Percentiles rank a stretch among this genome's conserved stretches.
Conservation (phyloP, 345 rosid species). For the Corchorus capsularis region DNA sequence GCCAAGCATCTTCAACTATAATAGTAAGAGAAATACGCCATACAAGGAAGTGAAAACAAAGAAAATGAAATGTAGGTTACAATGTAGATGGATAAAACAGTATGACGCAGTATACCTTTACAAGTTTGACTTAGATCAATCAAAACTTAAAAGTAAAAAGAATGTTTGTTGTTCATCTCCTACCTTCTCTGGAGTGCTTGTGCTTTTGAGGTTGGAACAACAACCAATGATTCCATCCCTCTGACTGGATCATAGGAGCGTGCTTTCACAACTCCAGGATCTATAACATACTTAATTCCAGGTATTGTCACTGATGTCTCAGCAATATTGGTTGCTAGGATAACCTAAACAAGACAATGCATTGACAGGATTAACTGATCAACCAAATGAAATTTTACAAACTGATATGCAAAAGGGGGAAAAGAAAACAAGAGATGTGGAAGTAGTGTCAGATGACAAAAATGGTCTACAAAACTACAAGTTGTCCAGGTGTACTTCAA, state of each 20-base stretch:
- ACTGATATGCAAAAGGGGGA: conserved; percentile 3
- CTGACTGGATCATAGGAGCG: conserved; percentile 77
- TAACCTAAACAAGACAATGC: conserved; percentile 48
- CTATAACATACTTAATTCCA: conserved; percentile 91
- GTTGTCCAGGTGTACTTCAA: no score
- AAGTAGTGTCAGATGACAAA: not conserved
- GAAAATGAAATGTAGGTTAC: not conserved
- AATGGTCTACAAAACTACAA: not conserved
- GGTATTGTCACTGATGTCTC: conserved; percentile 96
- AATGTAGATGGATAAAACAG: not conserved
- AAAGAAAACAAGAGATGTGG: not conserved
- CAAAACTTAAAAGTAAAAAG: not conserved
- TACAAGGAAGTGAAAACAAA: not conserved
- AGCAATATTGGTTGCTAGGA: conserved; percentile 93
- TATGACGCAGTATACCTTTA: not conserved
- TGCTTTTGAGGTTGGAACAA: conserved; percentile 85
- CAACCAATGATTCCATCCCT: conserved; percentile 81
- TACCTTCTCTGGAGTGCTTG: conserved; percentile 95
- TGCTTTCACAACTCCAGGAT: conserved; percentile 91
- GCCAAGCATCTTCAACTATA: conserved; percentile 10
- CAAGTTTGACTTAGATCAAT: not conserved
- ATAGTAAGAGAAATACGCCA: not conserved
- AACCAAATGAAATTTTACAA: not conserved
- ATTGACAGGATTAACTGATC: conserved; percentile 16
- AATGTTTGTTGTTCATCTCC: not conserved